Conservation (phyloP, 805 yeast genomes). For the Saturnispora mendoncae region DNA sequence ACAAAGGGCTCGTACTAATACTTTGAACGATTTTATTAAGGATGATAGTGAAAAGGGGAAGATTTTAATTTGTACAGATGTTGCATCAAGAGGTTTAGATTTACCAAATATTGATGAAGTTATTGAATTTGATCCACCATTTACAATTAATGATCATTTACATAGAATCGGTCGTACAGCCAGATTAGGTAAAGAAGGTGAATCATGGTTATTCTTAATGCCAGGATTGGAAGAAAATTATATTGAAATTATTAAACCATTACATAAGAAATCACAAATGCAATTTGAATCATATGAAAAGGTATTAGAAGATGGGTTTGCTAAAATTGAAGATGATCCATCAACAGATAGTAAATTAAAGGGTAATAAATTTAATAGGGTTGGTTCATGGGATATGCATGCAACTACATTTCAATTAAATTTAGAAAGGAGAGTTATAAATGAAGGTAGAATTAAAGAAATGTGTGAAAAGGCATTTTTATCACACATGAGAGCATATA, state of each 20-base stretch:
- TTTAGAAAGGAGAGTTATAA: slow-evolving; percentile 81
- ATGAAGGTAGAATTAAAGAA: slow-evolving; percentile 49
- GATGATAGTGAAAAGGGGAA: slow-evolving; percentile 35
- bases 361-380: slow-evolving; percentile 19
- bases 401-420: slow-evolving; percentile 96
- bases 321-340: slow-evolving; percentile 15
- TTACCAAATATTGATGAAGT: slow-evolving; percentile 79
- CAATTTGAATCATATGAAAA: slow-evolving; percentile 41
- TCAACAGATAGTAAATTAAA: slow-evolving; percentile 19
- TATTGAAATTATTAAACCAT: slow-evolving; percentile 48
- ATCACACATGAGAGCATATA: slow-evolving; percentile 88
- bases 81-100: slow-evolving; percentile 95
- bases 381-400: slow-evolving; percentile 71
- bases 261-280: slow-evolving; percentile 44
- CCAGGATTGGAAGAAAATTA: slow-evolving; percentile 90
- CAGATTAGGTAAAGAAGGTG: slow-evolving; percentile 86
- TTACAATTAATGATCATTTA: slow-evolving; percentile 85
- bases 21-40: slow-evolving; percentile 54
- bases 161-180: slow-evolving; percentile 98
- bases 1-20: slow-evolving; percentile 74
- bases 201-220: slow-evolving; percentile 64
- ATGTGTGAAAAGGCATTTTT: slow-evolving; percentile 75
- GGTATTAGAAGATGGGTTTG: slow-evolving; percentile 25
- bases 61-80: slow-evolving; percentile 89
- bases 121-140: slow-evolving; percentile 92